A percentile compares a stretch with the other conserved stretches of the same genome.
These are phyloP conservation scores for Scheffersomyces parashehatae DNA, from an alignment of 1,139 yeast species.

Conservation along the genomic window DNA sequence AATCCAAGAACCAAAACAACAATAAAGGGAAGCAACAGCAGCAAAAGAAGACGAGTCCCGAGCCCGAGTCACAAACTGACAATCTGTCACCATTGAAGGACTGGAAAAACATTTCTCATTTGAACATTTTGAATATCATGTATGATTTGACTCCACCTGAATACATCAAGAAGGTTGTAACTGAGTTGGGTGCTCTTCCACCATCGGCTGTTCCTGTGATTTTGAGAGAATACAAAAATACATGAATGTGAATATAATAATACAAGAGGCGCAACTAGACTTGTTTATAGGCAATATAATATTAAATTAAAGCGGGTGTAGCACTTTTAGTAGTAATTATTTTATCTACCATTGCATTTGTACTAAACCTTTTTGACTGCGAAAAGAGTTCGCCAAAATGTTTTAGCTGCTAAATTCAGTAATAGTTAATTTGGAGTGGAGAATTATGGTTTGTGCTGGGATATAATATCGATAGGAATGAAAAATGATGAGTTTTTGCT, in stretches of 20 bases:
- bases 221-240: slow-evolving; percentile 81
- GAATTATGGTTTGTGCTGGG: too few relatives aligned
- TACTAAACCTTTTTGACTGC: too few relatives aligned
- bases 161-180: slow-evolving; percentile 89
- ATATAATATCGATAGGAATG: too few relatives aligned
- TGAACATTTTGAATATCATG: slow-evolving; percentile 80
- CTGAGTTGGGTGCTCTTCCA: slow-evolving; percentile 95
- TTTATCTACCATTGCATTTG: too few relatives aligned
- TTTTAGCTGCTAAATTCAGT: too few relatives aligned
- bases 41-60: slow-evolving; percentile 17
- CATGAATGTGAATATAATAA: slow-evolving; percentile 17
- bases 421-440: too few relatives aligned
- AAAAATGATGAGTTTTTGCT: too few relatives aligned
- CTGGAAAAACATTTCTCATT: slow-evolving; percentile 63
- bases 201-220: slow-evolving; percentile 98
- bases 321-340: too few relatives aligned
- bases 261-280: not conserved
- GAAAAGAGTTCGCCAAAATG: too few relatives aligned
- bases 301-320: too few relatives aligned
- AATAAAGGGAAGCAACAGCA: slow-evolving; percentile 21
- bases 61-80: slow-evolving; percentile 11
- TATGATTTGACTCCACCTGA: slow-evolving; percentile 95
- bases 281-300: too few relatives aligned
- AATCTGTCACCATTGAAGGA: slow-evolving; percentile 50
- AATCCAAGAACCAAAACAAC: slow-evolving; percentile 16